Evolutionary conservation across 257 asterid genomes (phyloP).

Genomic region (Solanum piurae): DNA sequence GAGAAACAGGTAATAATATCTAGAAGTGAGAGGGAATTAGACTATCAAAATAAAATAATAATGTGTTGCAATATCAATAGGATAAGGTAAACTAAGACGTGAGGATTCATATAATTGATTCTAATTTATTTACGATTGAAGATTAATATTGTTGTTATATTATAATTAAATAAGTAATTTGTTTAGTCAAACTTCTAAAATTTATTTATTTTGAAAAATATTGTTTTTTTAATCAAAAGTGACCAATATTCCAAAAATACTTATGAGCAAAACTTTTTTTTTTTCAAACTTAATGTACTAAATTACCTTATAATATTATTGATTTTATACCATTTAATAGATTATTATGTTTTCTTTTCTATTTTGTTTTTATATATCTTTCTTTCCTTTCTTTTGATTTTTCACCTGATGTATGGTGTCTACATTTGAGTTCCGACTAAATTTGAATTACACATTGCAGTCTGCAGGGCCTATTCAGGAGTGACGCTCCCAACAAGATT

Average conservation of each 20-base stretch:
- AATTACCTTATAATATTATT: neutral
- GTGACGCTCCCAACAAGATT: no score
- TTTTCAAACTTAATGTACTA: neutral
- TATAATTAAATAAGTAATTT: neutral
- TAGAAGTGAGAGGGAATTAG: neutral
- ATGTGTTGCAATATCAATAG: neutral
- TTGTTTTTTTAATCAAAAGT: neutral
- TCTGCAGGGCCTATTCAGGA: accelerated
- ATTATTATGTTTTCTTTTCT: neutral
- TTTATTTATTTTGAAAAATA: neutral
- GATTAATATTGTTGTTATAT: neutral
- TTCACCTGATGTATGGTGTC: accelerated
- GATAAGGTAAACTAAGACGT: neutral
- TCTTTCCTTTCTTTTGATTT: neutral
- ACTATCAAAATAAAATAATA: neutral
- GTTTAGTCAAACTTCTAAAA: neutral
- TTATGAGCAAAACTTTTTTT: neutral
- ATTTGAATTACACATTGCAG: accelerated
- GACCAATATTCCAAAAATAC: neutral
- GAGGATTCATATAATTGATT: neutral
- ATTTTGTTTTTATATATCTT: neutral
- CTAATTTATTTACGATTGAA: neutral
- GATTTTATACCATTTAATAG: no score
- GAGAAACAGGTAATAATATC: neutral
- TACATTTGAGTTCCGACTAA: no score